Base-by-base conservation (phyloP, 139 green algal genomes). In the Tetradesmus lagerheimii region DNA sequence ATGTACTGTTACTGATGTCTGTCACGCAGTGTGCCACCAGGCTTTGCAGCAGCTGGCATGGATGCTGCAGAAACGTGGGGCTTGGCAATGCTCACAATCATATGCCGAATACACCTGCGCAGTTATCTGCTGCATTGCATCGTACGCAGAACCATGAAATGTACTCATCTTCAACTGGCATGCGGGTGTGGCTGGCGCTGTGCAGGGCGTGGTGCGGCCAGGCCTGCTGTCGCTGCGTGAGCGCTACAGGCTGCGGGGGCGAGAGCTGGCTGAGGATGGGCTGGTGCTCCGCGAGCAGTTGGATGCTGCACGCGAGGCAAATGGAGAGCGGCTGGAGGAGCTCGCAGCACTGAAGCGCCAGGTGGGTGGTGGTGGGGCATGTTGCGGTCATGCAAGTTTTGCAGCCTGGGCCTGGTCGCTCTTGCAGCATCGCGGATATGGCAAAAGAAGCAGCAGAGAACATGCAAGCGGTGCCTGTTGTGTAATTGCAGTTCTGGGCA, bases 311-410 rank as follows among this genome's bases (percentile, higher is more conserved):
- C 80, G 74, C 4, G 94, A 97, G 86, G 45, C 82, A 2, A 90
- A 95, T 82, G 75, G 71, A 9, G 95, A 98, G 92, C 92, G 92
- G 85, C 75, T 82, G 53, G 96, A 98, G 91, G 95, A 98, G 88
- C 95, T 95, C 76, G 76, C 80, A 43, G 45, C 39, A 37, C 86
- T 95, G 39, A 80, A 92, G 35, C 74, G 62, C 6, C 90, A 96
- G 93, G 92, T 94, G 25, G 16, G 67, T 38, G 4, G 25, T 8
- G 27, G 6, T 27, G 76, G 76, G 20, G 76, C 34, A 81, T 82
- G 76, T 29, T n/a, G n/a, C n/a, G n/a, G n/a, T n/a, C n/a, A n/a
- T n/a, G n/a, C n/a, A n/a, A n/a, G n/a, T n/a, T n/a, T n/a, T n/a
- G n/a, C n/a, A n/a, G n/a, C n/a, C n/a, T n/a, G n/a, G n/a, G n/a